phyloP scores from a whole-genome alignment of 371 early-diverging fungal genomes.

The Nematocida sp. region DNA sequence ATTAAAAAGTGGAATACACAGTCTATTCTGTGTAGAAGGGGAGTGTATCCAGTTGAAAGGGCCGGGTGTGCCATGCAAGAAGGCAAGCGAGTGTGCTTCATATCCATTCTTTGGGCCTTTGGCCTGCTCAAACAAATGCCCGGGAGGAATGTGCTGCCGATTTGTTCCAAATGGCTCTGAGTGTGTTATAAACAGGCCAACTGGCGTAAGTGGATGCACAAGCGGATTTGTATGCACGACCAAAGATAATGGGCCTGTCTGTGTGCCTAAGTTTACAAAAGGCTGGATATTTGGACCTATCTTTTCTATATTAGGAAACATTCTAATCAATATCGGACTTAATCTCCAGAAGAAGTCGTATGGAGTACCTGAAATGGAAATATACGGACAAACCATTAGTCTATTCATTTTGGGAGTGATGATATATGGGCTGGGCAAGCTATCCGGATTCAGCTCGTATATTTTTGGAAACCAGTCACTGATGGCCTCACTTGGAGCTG shows the following conservation, averaged over 20 bases:
- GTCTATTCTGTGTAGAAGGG: slow-evolving; percentile 62
- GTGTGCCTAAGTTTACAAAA: slow-evolving; percentile 52
- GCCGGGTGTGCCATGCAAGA: slow-evolving; percentile 55
- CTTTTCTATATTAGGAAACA: slow-evolving; percentile 69
- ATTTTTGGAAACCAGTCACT: slow-evolving; percentile 78
- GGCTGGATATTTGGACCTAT: slow-evolving; percentile 68
- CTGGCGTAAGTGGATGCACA: slow-evolving; percentile 60
- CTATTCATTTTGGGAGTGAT: slow-evolving; percentile 67
- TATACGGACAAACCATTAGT: slow-evolving; percentile 42
- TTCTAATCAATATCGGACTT: slow-evolving; percentile 72
- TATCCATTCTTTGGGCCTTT: slow-evolving; percentile 64
- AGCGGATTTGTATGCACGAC: slow-evolving; percentile 54
- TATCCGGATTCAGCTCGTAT: slow-evolving; percentile 71
- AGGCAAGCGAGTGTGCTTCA: slow-evolving; percentile 64
- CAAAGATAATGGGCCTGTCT: slow-evolving; percentile 56
- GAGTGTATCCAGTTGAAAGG: slow-evolving; percentile 59
- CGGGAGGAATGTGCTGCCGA: slow-evolving; percentile 59
- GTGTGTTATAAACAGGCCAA: slow-evolving; percentile 60
- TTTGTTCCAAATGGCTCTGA: slow-evolving; percentile 59
- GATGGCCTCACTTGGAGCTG: slow-evolving; percentile 72
- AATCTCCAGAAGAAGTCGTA: slow-evolving; percentile 76
- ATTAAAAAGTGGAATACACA: slow-evolving; percentile 59
- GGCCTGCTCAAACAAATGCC: slow-evolving; percentile 62
- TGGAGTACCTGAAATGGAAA: slow-evolving; percentile 57
- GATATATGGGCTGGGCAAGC: slow-evolving; percentile 70